A percentile compares a stretch with the other conserved stretches of the same genome.
phyloP scores from a whole-genome alignment of 768 basidiomycete genomes.

The Coprinopsis sp. region DNA sequence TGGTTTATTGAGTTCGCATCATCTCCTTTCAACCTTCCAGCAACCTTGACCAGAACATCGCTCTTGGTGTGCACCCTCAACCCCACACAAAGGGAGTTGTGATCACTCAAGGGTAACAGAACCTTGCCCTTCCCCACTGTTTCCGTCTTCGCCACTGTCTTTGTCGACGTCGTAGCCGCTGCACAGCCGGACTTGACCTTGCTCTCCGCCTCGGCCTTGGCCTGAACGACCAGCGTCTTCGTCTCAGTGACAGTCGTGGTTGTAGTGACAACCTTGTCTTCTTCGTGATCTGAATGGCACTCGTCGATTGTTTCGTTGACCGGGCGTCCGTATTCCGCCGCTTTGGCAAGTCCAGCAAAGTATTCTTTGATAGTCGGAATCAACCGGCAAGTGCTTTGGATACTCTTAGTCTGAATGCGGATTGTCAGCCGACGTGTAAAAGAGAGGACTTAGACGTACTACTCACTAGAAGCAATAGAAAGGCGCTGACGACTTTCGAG shows the following conservation, averaged over 20 bases:
- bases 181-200: constrained; percentile 13
- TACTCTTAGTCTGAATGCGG: background rate
- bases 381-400: constrained; percentile 27
- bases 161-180: constrained; percentile 26
- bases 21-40: constrained; percentile 32
- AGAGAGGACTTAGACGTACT: background rate
- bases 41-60: constrained; percentile 33
- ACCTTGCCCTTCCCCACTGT: constrained; percentile 20
- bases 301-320: constrained; percentile 18
- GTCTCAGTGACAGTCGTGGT: constrained; percentile 11
- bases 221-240: background rate
- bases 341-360: constrained; percentile 28
- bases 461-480: constrained; percentile 43
- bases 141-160: constrained; percentile 18
- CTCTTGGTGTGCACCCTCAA: constrained; percentile 41
- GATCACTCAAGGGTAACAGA: constrained; percentile 21
- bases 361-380: constrained; percentile 34
- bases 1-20: constrained; percentile 22
- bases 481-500: constrained; percentile 40
- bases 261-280: constrained; percentile 16
- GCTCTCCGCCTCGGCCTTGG: background rate
- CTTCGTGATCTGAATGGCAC: too few relatives aligned
- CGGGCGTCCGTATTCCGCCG: constrained; percentile 21
- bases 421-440: background rate
- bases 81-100: constrained; percentile 37